These are phyloP conservation scores for Amanita thiersii DNA, from an alignment of 768 basidiomycete genomes.

Conservation along the genomic window DNA sequence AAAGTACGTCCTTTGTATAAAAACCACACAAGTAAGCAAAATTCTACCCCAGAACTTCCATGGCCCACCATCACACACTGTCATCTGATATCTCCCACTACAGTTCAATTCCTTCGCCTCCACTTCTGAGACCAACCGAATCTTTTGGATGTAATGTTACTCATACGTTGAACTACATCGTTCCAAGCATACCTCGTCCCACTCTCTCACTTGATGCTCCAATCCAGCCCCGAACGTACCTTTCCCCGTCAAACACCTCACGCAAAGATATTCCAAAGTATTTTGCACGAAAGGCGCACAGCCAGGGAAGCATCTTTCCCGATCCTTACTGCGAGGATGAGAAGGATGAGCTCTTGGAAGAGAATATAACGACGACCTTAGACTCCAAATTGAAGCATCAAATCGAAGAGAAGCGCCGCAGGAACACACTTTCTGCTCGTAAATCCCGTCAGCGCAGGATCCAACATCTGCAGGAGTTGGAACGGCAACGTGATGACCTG, in stretches of 20 bases:
- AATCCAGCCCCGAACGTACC: conserved; percentile 70
- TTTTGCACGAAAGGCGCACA: conserved; percentile 28
- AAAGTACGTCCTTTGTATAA: too few relatives aligned
- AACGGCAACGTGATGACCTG: conserved; percentile 18
- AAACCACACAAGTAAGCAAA: too few relatives aligned
- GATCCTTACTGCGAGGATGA: conserved; percentile 35
- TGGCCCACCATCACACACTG: not conserved
- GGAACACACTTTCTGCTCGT: conserved; percentile 83
- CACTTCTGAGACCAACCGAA: not conserved
- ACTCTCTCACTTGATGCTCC: conserved; percentile 67
- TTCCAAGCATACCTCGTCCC: not conserved
- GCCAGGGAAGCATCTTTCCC: not conserved
- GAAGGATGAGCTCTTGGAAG: conserved; percentile 41
- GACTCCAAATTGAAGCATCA: conserved; percentile 50
- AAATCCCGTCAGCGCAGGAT: conserved; percentile 70
- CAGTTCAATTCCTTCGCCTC: not conserved
- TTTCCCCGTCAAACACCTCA: conserved; percentile 66
- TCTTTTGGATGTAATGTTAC: not conserved
- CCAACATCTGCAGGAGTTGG: conserved; percentile 58
- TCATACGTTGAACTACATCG: not conserved
- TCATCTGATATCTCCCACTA: not conserved
- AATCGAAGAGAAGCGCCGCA: conserved; percentile 70
- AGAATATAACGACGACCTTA: conserved; percentile 25
- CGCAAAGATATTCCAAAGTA: conserved; percentile 71
- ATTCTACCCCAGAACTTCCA: not conserved